phyloP scores from a whole-genome alignment of 164 flowering plant species.

The Stephania yunnanensis region DNA sequence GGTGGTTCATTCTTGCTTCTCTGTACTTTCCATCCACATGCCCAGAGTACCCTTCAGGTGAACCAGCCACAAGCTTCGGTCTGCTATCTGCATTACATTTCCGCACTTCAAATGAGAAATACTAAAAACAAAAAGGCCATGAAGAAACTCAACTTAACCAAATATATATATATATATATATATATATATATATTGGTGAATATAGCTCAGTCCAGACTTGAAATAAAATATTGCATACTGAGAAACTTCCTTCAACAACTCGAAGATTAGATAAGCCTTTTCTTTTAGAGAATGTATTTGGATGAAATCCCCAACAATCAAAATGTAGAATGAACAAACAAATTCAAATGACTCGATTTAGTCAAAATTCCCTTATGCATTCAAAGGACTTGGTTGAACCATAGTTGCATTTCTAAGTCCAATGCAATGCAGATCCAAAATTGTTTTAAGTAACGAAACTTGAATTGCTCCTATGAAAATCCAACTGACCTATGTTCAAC shows the following conservation, averaged over 20 bases:
- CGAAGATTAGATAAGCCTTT: background rate
- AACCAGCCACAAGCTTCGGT: slow-evolving; percentile 80
- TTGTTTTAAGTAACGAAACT: slow-evolving; percentile 9
- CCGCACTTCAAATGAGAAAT: slow-evolving; percentile 4
- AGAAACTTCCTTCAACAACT: background rate
- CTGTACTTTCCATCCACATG: slow-evolving; percentile 86
- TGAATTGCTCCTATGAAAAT: background rate
- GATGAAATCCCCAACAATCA: background rate
- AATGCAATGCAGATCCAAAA: background rate
- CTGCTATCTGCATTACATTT: slow-evolving; percentile 62
- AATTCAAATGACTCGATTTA: background rate
- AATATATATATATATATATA: background rate
- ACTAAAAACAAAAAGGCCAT: background rate
- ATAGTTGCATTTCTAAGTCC: background rate
- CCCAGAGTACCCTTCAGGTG: slow-evolving; percentile 82
- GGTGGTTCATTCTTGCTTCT: slow-evolving; percentile 87
- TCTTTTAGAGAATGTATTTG: background rate
- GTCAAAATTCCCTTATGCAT: background rate
- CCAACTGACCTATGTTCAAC: too few species aligned
- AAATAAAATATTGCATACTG: background rate
- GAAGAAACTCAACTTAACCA: slow-evolving; percentile 1
- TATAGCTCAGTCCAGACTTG: background rate
- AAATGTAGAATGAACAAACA: background rate
- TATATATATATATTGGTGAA: background rate
- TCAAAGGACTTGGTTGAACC: background rate